These are phyloP conservation scores for Fusarium sp. DNA, from an alignment of 2,329 filamentous ascomycete genomes.

Conservation along the genomic window DNA sequence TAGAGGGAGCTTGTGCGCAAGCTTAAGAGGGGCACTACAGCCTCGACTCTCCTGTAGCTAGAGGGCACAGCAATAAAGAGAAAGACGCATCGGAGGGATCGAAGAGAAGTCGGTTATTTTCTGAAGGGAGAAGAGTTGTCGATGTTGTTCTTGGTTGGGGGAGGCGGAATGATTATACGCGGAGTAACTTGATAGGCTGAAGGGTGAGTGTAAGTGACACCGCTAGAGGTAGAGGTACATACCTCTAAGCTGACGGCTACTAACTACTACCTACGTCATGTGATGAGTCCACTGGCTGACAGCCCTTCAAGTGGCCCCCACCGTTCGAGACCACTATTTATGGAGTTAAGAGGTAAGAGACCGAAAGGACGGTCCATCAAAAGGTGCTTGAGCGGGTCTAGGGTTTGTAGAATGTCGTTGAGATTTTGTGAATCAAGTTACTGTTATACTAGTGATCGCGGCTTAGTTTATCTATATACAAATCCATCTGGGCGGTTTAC, in stretches of 20 bases:
- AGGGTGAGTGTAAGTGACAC: constrained; percentile 42
- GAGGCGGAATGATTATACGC: constrained; percentile 41
- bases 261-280: constrained; percentile 41
- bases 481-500: neutral
- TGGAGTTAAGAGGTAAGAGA: neutral
- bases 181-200: constrained; percentile 45
- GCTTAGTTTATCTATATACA: neutral
- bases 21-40: constrained; percentile 34
- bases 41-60: constrained; percentile 41
- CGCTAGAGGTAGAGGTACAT: constrained; percentile 24
- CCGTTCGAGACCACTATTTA: constrained; percentile 10
- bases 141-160: constrained; percentile 31
- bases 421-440: neutral
- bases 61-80: constrained; percentile 18
- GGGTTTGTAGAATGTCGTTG: neutral
- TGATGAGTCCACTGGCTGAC: constrained; percentile 44
- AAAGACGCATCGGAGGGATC: constrained; percentile 39
- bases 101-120: neutral
- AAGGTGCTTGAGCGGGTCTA: constrained; percentile 23
- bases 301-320: constrained; percentile 20
- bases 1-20: constrained; percentile 30
- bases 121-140: constrained; percentile 26
- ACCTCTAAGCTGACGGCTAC: constrained; percentile 17
- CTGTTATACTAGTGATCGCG: neutral
- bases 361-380: neutral